phyloP scores from a whole-genome alignment of 2,329 filamentous ascomycete genomes.

The Ilyonectria mors-panacis region DNA sequence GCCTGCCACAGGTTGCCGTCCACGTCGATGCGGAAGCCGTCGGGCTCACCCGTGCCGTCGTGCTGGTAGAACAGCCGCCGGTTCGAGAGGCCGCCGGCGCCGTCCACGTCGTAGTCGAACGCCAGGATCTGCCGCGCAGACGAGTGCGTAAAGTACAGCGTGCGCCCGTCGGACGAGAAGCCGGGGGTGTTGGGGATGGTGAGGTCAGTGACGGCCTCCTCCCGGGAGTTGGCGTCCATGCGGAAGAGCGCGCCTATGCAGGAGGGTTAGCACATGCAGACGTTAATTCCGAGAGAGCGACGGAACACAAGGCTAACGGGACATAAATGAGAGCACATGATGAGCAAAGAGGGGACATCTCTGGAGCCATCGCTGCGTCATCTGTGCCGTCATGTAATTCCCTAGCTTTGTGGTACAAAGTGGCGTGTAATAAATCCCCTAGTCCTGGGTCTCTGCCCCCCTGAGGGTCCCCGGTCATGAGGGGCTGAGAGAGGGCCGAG shows the following conservation, averaged over 20 bases:
- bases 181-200: constrained; percentile 89
- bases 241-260: constrained; percentile 78
- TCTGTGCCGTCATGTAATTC: constrained; percentile 4
- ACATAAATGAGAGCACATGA: too few species aligned
- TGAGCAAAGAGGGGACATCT: too few species aligned
- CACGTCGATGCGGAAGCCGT: constrained; percentile 87
- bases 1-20: constrained; percentile 93
- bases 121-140: constrained; percentile 78
- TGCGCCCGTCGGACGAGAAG: constrained; percentile 81
- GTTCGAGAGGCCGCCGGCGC: constrained; percentile 71
- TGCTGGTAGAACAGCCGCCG: constrained; percentile 82
- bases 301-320: not conserved
- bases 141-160: constrained; percentile 88
- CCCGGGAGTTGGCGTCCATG: constrained; percentile 73
- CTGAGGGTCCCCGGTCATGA: too few species aligned
- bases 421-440: too few species aligned
- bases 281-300: not conserved
- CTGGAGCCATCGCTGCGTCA: too few species aligned
- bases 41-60: constrained; percentile 76
- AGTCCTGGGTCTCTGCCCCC: too few species aligned
- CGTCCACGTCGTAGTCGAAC: constrained; percentile 79
- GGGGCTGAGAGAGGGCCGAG: constrained; percentile 30
- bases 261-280: constrained; percentile 18
- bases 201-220: constrained; percentile 73
- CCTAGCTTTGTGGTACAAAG: constrained; percentile 32